These are phyloP conservation scores for Arachnopeziza araneosa DNA, from an alignment of 2,329 filamentous ascomycete species.

Conservation along the genomic window DNA sequence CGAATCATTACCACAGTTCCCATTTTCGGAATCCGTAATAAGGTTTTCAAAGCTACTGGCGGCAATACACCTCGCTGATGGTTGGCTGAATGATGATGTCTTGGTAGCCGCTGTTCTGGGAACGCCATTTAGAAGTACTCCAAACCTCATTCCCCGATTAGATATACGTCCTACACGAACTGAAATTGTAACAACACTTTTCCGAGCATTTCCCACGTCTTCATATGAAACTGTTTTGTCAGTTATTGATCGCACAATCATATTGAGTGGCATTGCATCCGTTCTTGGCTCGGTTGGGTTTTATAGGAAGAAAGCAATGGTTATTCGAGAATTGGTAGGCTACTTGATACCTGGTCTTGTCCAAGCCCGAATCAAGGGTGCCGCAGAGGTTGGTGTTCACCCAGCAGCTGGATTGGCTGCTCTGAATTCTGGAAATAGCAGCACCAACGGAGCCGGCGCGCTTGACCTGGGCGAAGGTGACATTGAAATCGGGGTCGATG, in stretches of 20 bases:
- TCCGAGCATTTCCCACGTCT: conserved; percentile 65
- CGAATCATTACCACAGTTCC: conserved; percentile 65
- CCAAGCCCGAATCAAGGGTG: conserved; percentile 85
- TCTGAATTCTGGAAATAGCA: conserved; percentile 51
- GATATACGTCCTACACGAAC: conserved; percentile 51
- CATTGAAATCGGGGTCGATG: conserved; percentile 60
- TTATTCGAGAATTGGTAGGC: conserved; percentile 78
- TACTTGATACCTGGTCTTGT: conserved; percentile 79
- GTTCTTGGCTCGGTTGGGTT: conserved; percentile 75
- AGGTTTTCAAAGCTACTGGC: conserved; percentile 67
- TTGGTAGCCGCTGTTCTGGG: conserved; percentile 63
- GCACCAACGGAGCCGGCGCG: conserved; percentile 45
- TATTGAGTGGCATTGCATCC: conserved; percentile 81
- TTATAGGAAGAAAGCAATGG: conserved; percentile 84
- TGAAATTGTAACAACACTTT: conserved; percentile 59
- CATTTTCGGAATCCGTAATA: conserved; percentile 67
- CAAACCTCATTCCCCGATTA: conserved; percentile 44
- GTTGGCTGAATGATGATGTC: conserved; percentile 54
- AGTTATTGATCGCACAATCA: conserved; percentile 68
- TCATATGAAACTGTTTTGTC: conserved; percentile 60
- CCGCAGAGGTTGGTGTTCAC: conserved; percentile 93
- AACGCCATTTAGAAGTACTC: conserved; percentile 46
- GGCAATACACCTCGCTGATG: conserved; percentile 59
- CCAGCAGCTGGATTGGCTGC: conserved; percentile 82
- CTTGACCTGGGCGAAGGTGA: conserved; percentile 60